A percentile compares a stretch with the other conserved stretches of the same genome.
Evolutionary conservation across 495 filamentous ascomycete species (phyloP).

Genomic region (Xylaria grammica): DNA sequence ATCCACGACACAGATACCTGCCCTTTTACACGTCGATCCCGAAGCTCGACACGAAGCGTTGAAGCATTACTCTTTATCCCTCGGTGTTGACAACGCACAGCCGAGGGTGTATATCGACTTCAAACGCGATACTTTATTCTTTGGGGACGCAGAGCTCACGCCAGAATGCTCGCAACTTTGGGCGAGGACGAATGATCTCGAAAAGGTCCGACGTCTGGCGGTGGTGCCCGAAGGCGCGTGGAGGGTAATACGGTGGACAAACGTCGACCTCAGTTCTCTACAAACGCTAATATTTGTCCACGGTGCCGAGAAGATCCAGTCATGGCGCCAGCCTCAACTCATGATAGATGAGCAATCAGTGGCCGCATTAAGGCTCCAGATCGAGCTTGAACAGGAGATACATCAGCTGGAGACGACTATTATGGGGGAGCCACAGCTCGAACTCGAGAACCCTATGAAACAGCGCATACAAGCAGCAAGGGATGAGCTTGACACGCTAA

Average conservation of each 20-base stretch:
- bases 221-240: slow-evolving; percentile 36
- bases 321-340: slow-evolving; percentile 30
- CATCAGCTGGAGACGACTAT: slow-evolving; percentile 22
- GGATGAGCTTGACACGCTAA: slow-evolving; percentile 36
- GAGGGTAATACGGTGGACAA: slow-evolving; percentile 34
- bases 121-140: slow-evolving; percentile 39
- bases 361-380: slow-evolving; percentile 8
- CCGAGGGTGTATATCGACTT: slow-evolving; percentile 44
- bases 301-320: slow-evolving; percentile 29
- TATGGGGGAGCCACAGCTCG: slow-evolving; percentile 13
- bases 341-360: slow-evolving; percentile 30
- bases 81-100: slow-evolving; percentile 37
- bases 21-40: slow-evolving; percentile 40
- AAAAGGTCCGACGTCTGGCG: slow-evolving; percentile 31
- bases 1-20: slow-evolving; percentile 35
- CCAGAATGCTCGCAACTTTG: slow-evolving; percentile 33
- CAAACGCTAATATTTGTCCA: slow-evolving; percentile 37
- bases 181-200: slow-evolving; percentile 28
- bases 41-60: slow-evolving; percentile 43
- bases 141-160: slow-evolving; percentile 32
- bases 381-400: slow-evolving; percentile 24
- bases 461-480: slow-evolving; percentile 36
- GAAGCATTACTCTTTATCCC: slow-evolving; percentile 39
- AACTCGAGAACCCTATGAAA: slow-evolving; percentile 26
- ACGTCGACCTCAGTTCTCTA: slow-evolving; percentile 28